These are phyloP conservation scores for Pichia norvegensis DNA, from an alignment of 1,139 yeast genomes.

Conservation along the genomic window DNA sequence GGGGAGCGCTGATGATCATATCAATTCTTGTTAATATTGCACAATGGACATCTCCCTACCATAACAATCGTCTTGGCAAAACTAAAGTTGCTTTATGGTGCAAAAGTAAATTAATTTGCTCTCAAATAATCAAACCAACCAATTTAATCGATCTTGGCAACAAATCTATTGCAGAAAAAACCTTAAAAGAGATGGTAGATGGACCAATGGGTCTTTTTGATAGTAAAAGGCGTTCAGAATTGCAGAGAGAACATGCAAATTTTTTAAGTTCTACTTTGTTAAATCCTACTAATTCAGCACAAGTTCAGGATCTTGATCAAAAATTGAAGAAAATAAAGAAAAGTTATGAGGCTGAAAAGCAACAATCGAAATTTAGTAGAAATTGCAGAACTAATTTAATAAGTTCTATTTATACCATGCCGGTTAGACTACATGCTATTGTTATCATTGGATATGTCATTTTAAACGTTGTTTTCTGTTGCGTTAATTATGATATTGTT, in stretches of 20 bases:
- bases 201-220: constrained; percentile 12
- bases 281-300: not conserved
- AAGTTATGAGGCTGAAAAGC: not conserved
- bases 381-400: constrained; percentile 4
- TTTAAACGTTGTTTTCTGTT: constrained; percentile 23
- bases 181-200: constrained; percentile 2
- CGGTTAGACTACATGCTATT: constrained; percentile 28
- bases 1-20: constrained; percentile 24
- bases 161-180: not conserved
- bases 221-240: constrained; percentile 2
- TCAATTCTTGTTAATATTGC: constrained; percentile 23
- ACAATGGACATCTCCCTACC: constrained; percentile 29
- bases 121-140: constrained; percentile 24
- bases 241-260: constrained; percentile 5
- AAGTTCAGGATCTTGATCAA: not conserved
- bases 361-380: constrained; percentile 4
- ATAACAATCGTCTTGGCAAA: constrained; percentile 18
- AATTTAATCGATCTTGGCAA: constrained; percentile 1
- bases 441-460: constrained; percentile 24
- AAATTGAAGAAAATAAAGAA: not conserved
- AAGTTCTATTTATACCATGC: constrained; percentile 18
- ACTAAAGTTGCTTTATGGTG: constrained; percentile 22
- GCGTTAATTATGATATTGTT: constrained; percentile 22
- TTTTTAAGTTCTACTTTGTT: not conserved
- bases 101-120: constrained; percentile 27